Conservation (phyloP, 345 rosid genomes). For the Gossypium sturtianum region DNA sequence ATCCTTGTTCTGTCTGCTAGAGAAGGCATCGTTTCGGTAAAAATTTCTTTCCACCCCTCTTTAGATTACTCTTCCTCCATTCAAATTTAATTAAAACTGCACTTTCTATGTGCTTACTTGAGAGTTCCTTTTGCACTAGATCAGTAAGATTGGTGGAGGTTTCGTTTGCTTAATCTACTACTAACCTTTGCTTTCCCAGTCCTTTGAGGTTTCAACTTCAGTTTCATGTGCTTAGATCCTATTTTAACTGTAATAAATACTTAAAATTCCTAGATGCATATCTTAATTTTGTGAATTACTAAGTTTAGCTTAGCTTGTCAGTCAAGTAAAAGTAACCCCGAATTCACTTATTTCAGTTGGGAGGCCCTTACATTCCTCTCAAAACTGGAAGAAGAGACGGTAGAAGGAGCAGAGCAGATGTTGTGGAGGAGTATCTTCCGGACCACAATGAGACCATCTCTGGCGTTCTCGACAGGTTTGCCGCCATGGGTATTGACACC, state of each 20-base stretch:
- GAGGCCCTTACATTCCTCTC: constrained; percentile 85
- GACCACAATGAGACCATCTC: constrained; percentile 95
- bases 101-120: too few relatives aligned
- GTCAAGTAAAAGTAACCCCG: background rate
- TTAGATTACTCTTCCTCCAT: background rate
- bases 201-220: background rate
- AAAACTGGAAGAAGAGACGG: constrained; percentile 97
- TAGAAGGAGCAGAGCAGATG: constrained; percentile 71
- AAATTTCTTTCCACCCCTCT: background rate
- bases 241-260: background rate
- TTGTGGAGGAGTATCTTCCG: constrained; percentile 73
- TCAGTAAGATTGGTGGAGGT: too few relatives aligned
- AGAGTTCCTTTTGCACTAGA: too few relatives aligned
- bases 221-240: background rate
- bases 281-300: background rate
- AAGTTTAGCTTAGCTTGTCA: background rate
- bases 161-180: background rate
- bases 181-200: background rate
- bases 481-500: constrained; percentile 67
- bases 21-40: constrained; percentile 79
- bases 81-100: too few relatives aligned
- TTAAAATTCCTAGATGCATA: background rate
- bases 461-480: constrained; percentile 78
- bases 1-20: constrained; percentile 83
- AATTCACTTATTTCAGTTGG: constrained; percentile 44